Percentiles rank a stretch among this genome's conserved stretches.
phyloP scores from a whole-genome alignment of 805 yeast species.

The Suhomyces sp. region DNA sequence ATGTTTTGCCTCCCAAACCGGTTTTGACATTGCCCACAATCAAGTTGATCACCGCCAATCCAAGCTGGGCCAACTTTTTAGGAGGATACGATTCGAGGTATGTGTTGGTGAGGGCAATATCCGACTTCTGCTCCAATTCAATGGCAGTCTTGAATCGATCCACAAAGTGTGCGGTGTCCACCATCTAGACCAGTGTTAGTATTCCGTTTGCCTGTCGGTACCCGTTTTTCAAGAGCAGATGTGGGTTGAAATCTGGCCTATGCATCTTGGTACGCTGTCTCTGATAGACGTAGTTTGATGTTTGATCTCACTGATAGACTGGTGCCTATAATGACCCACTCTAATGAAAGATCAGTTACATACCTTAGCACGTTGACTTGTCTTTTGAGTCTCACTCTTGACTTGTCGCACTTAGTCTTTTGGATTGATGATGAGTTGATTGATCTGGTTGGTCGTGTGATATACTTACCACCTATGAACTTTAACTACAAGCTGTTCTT shows the following conservation, averaged over 20 bases:
- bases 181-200: conserved; percentile 2
- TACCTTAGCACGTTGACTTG: background rate
- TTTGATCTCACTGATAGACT: conserved; percentile 16
- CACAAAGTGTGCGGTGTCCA: conserved; percentile 6
- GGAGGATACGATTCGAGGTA: conserved; percentile 45
- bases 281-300: conserved; percentile 2
- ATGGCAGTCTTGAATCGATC: conserved; percentile 31
- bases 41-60: conserved; percentile 73
- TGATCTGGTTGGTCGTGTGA: background rate
- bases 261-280: conserved; percentile 25
- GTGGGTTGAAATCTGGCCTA: conserved; percentile 12
- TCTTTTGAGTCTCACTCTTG: background rate
- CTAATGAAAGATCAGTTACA: background rate
- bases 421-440: background rate
- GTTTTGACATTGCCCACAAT: conserved; percentile 59
- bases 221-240: conserved; percentile 27
- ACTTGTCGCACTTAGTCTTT: background rate
- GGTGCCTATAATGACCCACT: background rate
- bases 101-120: conserved; percentile 29
- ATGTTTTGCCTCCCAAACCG: conserved; percentile 74
- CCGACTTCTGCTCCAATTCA: conserved; percentile 36
- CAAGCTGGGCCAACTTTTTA: conserved; percentile 63
- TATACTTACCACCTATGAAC: background rate
- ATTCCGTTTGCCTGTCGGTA: conserved; percentile 15
- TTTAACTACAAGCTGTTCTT: background rate